These are phyloP conservation scores for Pilatotrama ljubarskyi DNA, from an alignment of 768 basidiomycete species.

Conservation along the genomic window DNA sequence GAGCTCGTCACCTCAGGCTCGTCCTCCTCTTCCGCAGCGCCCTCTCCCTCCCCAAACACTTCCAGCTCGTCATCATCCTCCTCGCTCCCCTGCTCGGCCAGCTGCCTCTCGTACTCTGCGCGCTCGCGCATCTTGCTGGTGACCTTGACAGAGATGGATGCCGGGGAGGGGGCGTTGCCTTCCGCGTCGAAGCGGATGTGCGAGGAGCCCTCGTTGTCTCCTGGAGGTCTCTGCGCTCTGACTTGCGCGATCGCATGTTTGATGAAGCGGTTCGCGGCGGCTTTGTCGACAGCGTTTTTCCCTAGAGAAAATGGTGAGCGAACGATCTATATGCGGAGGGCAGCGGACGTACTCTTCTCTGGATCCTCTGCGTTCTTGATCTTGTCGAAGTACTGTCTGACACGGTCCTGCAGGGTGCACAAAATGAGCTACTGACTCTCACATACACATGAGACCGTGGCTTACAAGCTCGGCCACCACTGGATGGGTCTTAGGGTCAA, in stretches of 20 bases:
- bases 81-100: constrained; percentile 46
- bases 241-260: constrained; percentile 77
- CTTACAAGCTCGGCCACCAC: constrained; percentile 72
- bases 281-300: constrained; percentile 64
- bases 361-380: constrained; percentile 74
- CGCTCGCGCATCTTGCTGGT: constrained; percentile 77
- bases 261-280: constrained; percentile 80
- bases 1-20: constrained; percentile 4
- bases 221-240: constrained; percentile 29
- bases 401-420: constrained; percentile 53
- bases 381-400: constrained; percentile 81
- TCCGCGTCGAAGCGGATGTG: constrained; percentile 20
- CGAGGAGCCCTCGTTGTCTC: constrained; percentile 21
- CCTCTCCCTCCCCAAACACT: constrained; percentile 39
- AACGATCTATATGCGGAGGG: not conserved
- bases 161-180: not conserved
- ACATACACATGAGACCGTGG: not conserved
- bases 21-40: constrained; percentile 39
- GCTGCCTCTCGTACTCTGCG: constrained; percentile 57
- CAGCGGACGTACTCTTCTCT: constrained; percentile 47
- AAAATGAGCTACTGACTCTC: not conserved
- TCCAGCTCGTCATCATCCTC: constrained; percentile 44
- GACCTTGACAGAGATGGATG: constrained; percentile 50
- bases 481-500: constrained; percentile 78
- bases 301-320: constrained; percentile 30